Percentiles rank a stretch among this genome's conserved stretches.
Conservation (phyloP, 1,284 basidiomycete genomes). For the Boletus semigastroideus region DNA sequence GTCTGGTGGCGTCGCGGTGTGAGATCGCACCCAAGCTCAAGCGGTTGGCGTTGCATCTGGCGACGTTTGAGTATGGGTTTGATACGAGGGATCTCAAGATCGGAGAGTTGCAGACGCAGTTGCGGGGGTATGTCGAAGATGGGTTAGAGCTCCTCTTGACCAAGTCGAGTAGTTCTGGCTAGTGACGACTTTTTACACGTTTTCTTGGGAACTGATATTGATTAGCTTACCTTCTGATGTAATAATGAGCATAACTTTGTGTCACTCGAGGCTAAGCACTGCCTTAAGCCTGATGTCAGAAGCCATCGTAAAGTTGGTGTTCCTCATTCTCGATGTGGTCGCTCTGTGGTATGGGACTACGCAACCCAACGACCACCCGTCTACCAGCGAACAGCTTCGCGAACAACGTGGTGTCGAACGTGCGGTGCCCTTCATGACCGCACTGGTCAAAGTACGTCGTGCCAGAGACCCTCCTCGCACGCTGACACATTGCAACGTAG, state of each 20-base stretch:
- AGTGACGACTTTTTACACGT: no score
- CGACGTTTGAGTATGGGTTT: conserved; percentile 30
- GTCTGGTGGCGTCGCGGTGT: conserved; percentile 28
- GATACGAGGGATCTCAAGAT: conserved; percentile 31
- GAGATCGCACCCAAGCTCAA: conserved; percentile 12
- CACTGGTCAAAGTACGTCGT: not conserved
- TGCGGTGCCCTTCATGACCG: not conserved
- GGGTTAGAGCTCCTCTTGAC: conserved; percentile 21
- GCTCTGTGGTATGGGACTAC: conserved; percentile 6
- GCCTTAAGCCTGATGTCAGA: no score
- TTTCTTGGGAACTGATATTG: no score
- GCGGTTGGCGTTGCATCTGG: conserved; percentile 28
- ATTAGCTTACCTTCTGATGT: no score
- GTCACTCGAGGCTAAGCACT: no score
- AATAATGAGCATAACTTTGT: no score
- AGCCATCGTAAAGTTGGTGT: not conserved
- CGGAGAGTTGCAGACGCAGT: conserved; percentile 6
- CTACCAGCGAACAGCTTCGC: conserved; percentile 11
- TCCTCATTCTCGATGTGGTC: not conserved
- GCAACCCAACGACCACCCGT: conserved; percentile 13
- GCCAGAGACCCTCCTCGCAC: no score
- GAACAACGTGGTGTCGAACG: conserved; percentile 12
- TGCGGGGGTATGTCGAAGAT: conserved; percentile 16
- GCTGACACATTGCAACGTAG: not conserved
- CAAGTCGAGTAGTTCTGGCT: conserved; percentile 14